Evolutionary conservation across 352 stramenopile genomes (phyloP).

Genomic region (Globisporangium nagaii): DNA sequence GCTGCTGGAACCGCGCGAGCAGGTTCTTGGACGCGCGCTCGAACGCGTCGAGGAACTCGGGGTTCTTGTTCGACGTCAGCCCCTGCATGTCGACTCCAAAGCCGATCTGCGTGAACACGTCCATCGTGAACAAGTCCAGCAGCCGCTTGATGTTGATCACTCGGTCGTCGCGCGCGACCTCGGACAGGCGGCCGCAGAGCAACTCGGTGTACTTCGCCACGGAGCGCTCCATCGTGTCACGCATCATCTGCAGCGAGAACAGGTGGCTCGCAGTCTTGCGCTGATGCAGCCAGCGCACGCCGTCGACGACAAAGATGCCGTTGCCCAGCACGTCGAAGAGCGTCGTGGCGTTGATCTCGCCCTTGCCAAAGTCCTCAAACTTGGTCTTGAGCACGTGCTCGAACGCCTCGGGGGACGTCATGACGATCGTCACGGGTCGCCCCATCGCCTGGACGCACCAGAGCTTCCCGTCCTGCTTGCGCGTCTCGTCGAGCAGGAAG

Average conservation of each 20-base stretch:
- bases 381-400: slow-evolving; percentile 39
- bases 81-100: slow-evolving; percentile 38
- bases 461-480: slow-evolving; percentile 11
- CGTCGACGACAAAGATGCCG: slow-evolving; percentile 55
- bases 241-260: slow-evolving; percentile 40
- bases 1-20: slow-evolving; percentile 12
- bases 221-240: slow-evolving; percentile 24
- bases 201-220: slow-evolving; percentile 11
- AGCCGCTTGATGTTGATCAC: slow-evolving; percentile 18
- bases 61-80: slow-evolving; percentile 15
- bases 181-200: slow-evolving; percentile 8
- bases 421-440: slow-evolving; percentile 13
- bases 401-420: slow-evolving; percentile 16
- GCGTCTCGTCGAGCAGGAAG: slow-evolving; percentile 29
- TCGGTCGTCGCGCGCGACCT: not conserved
- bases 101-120: slow-evolving; percentile 51
- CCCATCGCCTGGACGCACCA: slow-evolving; percentile 9
- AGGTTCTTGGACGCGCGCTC: slow-evolving; percentile 15
- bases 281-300: slow-evolving; percentile 39
- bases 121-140: slow-evolving; percentile 40
- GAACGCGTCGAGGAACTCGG: slow-evolving; percentile 27
- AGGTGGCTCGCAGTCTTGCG: slow-evolving; percentile 77
- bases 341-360: slow-evolving; percentile 11
- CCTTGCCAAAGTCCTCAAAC: slow-evolving; percentile 54
- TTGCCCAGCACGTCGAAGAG: slow-evolving; percentile 41